Base-by-base conservation (phyloP, 208 protist species). In the Leishmania martiniquensis region DNA sequence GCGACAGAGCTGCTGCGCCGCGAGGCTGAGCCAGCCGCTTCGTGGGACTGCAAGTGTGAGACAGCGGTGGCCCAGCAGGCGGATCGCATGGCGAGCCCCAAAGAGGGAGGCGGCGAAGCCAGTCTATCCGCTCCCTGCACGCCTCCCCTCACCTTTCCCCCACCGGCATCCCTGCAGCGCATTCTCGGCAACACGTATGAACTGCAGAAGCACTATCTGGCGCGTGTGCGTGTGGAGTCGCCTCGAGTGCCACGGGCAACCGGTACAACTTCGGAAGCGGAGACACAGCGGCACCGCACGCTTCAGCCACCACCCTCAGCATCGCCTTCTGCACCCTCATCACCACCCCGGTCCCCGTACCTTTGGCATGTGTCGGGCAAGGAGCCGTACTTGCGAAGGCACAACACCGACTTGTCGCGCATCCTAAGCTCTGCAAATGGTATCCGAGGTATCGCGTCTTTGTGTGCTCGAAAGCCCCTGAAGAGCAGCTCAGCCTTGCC, bases 181-280 rank as follows among this genome's bases (percentile, higher is more conserved):
- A 42, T 83, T 22, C 20, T 83, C 6, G 74, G 57, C 34, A 34
- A 52, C 29, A 71, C 57, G 32, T 83, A 78, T 51, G 85, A 80
- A 4, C 66, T 88, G 32, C 80, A 84, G 20, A 88, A 88, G 75
- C 79, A 78, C 68, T 89, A 86, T 57, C 69, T 89, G 22, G 85
- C 82, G 4, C 80, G 84, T 65, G 77, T 81, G 57, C 42, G 59
- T 51, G 65, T 51, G 12, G 44, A 69, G 65, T 51, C 65, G 2
- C 29, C 65, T 7, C 29, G 57, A 47, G 47, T 44, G 37, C 52
- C 2, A 32, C 47, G 10, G 17, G 42, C 25, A 55, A 74, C 47
- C 69, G 29, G 49, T n/a, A n/a, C 9, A 42, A 57, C 15, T 45
- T 34, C 9, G 32, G 69, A 44, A 74, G 3, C 69, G 17, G 47